Evolutionary conservation across 768 basidiomycete species (phyloP).

Genomic region (Auriscalpium orientale): DNA sequence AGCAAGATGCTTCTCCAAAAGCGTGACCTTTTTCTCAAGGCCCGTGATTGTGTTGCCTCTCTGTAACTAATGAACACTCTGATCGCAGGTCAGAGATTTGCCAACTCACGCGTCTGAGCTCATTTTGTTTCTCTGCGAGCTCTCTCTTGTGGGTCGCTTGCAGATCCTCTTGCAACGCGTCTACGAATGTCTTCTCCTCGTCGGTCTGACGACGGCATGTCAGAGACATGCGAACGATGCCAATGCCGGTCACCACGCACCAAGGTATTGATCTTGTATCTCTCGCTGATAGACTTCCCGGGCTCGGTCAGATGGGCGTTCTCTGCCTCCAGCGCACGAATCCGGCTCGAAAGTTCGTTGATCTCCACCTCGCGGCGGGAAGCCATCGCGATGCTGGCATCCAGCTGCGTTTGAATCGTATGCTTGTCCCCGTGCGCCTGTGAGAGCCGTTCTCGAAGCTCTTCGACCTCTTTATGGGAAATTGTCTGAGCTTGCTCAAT

Average conservation of each 20-base stretch:
- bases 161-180: constrained; percentile 22
- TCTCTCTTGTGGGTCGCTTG: constrained; percentile 27
- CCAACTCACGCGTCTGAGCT: constrained; percentile 24
- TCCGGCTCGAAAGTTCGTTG: constrained; percentile 16
- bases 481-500: constrained; percentile 11
- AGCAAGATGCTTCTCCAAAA: constrained; percentile 23
- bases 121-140: constrained; percentile 27
- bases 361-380: constrained; percentile 16
- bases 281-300: constrained; percentile 20
- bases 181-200: constrained; percentile 26
- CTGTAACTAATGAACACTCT: constrained; percentile 8
- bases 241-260: constrained; percentile 11
- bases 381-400: constrained; percentile 3
- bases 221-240: no score
- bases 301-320: constrained; percentile 15
- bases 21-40: constrained; percentile 21
- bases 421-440: constrained; percentile 6
- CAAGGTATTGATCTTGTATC: constrained; percentile 25
- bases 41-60: constrained; percentile 25
- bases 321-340: constrained; percentile 17
- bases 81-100: neutral
- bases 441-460: constrained; percentile 8
- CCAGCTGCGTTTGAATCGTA: constrained; percentile 16
- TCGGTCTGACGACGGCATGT: neutral
- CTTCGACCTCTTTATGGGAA: constrained; percentile 9